Base-by-base conservation (phyloP, 345 rosid genomes). In the Rhizophora apiculata region DNA sequence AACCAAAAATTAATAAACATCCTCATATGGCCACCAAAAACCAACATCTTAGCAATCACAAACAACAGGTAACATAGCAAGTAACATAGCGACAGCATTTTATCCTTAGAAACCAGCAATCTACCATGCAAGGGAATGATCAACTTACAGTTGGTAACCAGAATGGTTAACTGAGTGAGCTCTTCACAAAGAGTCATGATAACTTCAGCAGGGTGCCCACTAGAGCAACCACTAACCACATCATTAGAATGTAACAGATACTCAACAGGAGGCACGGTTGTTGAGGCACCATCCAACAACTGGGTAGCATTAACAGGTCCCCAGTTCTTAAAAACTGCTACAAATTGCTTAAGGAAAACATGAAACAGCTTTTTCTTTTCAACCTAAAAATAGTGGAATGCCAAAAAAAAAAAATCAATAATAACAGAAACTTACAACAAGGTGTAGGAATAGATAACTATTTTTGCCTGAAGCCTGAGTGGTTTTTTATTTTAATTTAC, bases 171-270 rank as follows among this genome's bases (percentile, higher is more conserved):
- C 48, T 67, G 80, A 29, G 65, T 68, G 56, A 86, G 57, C 84
- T 88, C 88, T 77, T 83, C 89, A 68, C 71, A 76, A 74, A 88
- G 73, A 54, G 67, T 19, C 72, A 73, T 53, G 81, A 88, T 81
- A 49, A 85, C 66, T 73, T 81, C 90, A 67, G 91, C 72, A 31
- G 94, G 94, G 78, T 88, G 94, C 63, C 89, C 94, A n/a, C 69
- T 76, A 59, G 73, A 81, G 81, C 91, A 88, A 49, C 91, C 94
- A 69, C 81, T 71, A 56, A 81, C 74, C 6, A 76, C 59, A 60
- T 80, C 84, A 70, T 73, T 72, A 26, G 32, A 46, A 27, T 34
- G 67, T 60, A 68, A 59, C 24, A 67, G 68, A 70, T 78, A 68
- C 64, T 85, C 90, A 54, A 69, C 24, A 3, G 72, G 60, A 63